These are phyloP conservation scores for Chytridiales sp. DNA, from an alignment of 371 early-diverging fungal genomes.

Conservation along the genomic window DNA sequence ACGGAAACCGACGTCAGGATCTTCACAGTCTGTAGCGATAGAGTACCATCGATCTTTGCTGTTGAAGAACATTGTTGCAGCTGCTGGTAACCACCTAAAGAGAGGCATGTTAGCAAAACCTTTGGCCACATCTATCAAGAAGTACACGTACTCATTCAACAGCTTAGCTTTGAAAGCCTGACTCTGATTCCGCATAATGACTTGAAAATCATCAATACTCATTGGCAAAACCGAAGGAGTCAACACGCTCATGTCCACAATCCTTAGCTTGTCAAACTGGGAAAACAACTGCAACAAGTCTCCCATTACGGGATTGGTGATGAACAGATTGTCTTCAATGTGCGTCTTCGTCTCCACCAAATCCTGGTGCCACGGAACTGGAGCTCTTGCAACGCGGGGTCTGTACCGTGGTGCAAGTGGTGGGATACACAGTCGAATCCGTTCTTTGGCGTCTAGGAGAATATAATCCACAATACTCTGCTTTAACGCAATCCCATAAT, in stretches of 20 bases:
- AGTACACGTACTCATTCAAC: slow-evolving; percentile 42
- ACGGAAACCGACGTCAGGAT: slow-evolving; percentile 50
- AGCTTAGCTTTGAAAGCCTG: slow-evolving; percentile 45
- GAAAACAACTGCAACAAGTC: slow-evolving; percentile 38
- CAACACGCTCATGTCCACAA: slow-evolving; percentile 51
- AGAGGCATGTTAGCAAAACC: neutral
- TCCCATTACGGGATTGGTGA: slow-evolving; percentile 54
- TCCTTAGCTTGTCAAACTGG: slow-evolving; percentile 29
- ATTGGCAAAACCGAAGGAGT: slow-evolving; percentile 45
- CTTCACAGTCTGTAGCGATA: slow-evolving; percentile 44
- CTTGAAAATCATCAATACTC: slow-evolving; percentile 51
- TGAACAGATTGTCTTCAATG: slow-evolving; percentile 44
- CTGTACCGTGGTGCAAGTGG: slow-evolving; percentile 27
- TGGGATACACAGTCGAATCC: slow-evolving; percentile 46
- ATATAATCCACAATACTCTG: slow-evolving; percentile 56
- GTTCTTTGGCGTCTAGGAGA: slow-evolving; percentile 48
- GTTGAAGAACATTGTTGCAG: slow-evolving; percentile 50
- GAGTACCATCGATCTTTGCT: slow-evolving; percentile 55
- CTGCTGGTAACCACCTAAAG: slow-evolving; percentile 52
- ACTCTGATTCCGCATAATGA: slow-evolving; percentile 47
- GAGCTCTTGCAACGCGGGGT: slow-evolving; percentile 48
- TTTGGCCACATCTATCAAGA: neutral
- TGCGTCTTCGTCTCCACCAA: slow-evolving; percentile 23
- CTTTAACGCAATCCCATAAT: slow-evolving; percentile 42
- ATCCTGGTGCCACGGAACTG: slow-evolving; percentile 56